These are phyloP conservation scores for Bacidia rubella DNA, from an alignment of 495 filamentous ascomycete species.

Conservation along the genomic window DNA sequence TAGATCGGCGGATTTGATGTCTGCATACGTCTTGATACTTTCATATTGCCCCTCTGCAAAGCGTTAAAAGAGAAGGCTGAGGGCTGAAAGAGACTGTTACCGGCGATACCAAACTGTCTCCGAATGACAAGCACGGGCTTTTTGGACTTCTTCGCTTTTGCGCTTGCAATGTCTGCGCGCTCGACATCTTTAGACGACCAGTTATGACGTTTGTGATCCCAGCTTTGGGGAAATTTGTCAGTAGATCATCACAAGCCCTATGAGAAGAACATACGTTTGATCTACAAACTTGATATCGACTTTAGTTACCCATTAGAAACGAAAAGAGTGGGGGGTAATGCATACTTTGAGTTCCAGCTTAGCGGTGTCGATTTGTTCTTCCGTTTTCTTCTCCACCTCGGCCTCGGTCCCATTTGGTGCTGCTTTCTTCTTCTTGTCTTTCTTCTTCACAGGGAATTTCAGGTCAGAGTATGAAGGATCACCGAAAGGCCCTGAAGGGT, in stretches of 20 bases:
- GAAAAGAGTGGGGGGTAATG: neutral
- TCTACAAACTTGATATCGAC: constrained; percentile 3
- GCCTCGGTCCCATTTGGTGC: constrained; percentile 6
- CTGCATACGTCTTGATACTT: constrained; percentile 18
- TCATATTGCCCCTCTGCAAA: neutral
- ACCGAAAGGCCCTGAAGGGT: neutral
- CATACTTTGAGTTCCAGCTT: neutral
- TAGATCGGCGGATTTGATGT: constrained; percentile 17
- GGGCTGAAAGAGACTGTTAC: neutral
- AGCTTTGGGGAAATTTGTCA: neutral
- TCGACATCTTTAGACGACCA: constrained; percentile 5
- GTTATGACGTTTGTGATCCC: constrained; percentile 4
- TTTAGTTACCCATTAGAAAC: neutral
- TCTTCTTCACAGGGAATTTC: constrained; percentile 1
- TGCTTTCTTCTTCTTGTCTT: constrained; percentile 17
- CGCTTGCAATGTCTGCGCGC: neutral
- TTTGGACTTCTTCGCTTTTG: neutral
- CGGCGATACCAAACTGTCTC: constrained; percentile 1
- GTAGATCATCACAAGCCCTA: no score
- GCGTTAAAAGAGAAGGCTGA: neutral
- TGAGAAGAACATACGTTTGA: neutral
- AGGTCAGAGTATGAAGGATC: neutral
- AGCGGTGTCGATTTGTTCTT: constrained; percentile 5
- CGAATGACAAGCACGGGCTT: constrained; percentile 2
- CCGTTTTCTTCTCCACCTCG: neutral